phyloP scores from a whole-genome alignment of 345 rosid species.

The Bruguiera sexangula region DNA sequence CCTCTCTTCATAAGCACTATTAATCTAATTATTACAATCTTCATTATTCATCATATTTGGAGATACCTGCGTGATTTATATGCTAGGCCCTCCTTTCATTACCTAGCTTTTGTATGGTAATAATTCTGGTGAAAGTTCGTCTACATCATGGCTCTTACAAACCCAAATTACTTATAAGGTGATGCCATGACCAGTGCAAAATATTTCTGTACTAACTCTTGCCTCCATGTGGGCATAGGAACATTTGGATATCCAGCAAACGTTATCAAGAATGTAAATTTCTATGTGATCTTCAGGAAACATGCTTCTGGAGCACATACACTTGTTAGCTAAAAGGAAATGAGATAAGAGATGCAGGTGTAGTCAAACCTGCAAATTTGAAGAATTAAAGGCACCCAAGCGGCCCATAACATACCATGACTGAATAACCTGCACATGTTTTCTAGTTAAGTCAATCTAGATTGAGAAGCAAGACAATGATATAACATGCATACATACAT shows the following conservation, averaged over 20 bases:
- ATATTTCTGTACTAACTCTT: too few relatives aligned
- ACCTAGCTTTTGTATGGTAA: too few relatives aligned
- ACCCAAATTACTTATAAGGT: too few relatives aligned
- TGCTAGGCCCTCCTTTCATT: too few relatives aligned
- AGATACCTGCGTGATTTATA: too few relatives aligned
- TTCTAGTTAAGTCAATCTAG: neutral
- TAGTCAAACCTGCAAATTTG: slow-evolving; percentile 77
- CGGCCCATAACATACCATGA: slow-evolving; percentile 98
- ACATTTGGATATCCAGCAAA: neutral
- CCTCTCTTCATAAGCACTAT: too few relatives aligned
- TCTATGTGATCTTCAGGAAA: neutral
- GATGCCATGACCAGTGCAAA: too few relatives aligned
- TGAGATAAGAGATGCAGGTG: slow-evolving; percentile 6
- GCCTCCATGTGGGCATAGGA: too few relatives aligned
- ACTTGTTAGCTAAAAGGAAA: neutral
- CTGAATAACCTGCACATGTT: slow-evolving; percentile 61
- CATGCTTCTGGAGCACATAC: neutral
- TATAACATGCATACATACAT: neutral
- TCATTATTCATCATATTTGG: too few relatives aligned
- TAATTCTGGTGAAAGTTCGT: too few relatives aligned
- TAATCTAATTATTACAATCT: too few relatives aligned
- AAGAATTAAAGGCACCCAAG: slow-evolving; percentile 86
- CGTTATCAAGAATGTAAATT: neutral
- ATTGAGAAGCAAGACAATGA: neutral
- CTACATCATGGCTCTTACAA: too few relatives aligned